Percentiles rank a stretch among this genome's conserved stretches.
These are phyloP conservation scores for Linum tenue DNA, from an alignment of 345 rosid genomes.

Conservation along the genomic window DNA sequence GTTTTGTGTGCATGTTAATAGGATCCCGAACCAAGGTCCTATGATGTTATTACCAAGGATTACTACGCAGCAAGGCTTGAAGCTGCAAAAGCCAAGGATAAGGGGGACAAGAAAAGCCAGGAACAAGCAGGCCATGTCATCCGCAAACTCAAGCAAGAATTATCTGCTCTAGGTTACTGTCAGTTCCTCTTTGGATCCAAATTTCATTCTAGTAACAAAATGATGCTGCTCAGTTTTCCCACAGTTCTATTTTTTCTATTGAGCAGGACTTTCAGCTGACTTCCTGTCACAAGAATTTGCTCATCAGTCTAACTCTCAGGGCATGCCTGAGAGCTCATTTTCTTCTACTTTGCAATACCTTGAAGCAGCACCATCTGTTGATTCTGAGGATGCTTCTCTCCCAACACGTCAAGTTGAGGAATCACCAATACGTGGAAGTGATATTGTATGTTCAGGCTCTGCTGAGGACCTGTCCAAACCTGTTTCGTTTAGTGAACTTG, in stretches of 20 bases:
- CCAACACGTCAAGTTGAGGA: slow-evolving; percentile 21
- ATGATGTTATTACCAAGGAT: slow-evolving; percentile 58
- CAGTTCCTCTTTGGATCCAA: slow-evolving; percentile 14
- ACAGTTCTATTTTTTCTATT: slow-evolving; percentile 23
- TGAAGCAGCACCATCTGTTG: slow-evolving; percentile 17
- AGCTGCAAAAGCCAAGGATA: slow-evolving; percentile 71
- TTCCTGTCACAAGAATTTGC: slow-evolving; percentile 49
- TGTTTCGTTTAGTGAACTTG: slow-evolving; percentile 18
- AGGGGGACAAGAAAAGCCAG: slow-evolving; percentile 58
- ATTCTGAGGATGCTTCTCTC: slow-evolving; percentile 18
- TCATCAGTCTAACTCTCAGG: slow-evolving; percentile 22
- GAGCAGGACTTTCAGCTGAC: slow-evolving; percentile 68
- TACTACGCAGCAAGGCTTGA: slow-evolving; percentile 58
- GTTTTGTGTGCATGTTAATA: slow-evolving; percentile 17
- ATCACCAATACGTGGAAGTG: slow-evolving; percentile 18
- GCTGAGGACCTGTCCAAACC: slow-evolving; percentile 26
- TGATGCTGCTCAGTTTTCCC: slow-evolving; percentile 9
- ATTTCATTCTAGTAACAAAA: slow-evolving; percentile 11
- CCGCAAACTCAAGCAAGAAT: slow-evolving; percentile 80
- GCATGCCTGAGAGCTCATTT: slow-evolving; percentile 20
- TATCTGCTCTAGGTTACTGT: slow-evolving; percentile 65
- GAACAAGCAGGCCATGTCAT: slow-evolving; percentile 57
- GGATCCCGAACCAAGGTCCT: slow-evolving; percentile 53
- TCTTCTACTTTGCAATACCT: slow-evolving; percentile 16
- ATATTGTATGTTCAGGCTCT: slow-evolving; percentile 26